Base-by-base conservation (phyloP, 2,329 filamentous ascomycete genomes). In the Onygenales sp. region DNA sequence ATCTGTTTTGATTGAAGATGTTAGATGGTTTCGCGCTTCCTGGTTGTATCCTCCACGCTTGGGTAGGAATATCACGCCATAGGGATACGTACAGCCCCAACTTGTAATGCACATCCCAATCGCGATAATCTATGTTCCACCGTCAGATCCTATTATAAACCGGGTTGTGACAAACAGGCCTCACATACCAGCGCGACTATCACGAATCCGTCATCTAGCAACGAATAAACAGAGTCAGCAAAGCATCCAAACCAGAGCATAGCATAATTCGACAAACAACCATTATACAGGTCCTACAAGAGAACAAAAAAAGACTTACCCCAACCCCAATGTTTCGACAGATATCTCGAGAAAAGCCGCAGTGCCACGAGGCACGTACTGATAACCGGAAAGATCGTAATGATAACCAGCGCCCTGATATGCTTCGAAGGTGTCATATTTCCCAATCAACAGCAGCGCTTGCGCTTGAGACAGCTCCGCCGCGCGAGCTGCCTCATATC, bases 161-260 rank as follows among this genome's bases (percentile, higher is more conserved):
- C 8, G 8, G 5, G 13, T 32, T 21, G 8, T n/a, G 36, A 17
- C 13, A 21, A 27, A 17, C 34, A 8, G 2, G 7, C 27, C 2
- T 36, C 10, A 8, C 44, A 36, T 52, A 57, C 55, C 14, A 51
- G 34, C 13, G 55, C 42, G 43, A 54, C 27, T 33, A 53, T 34
- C 49, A 54, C 49, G 10, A 57, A 33, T 6, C 49, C 17, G 33
- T 57, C 55, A 53, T 57, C 53, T 57, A 46, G 8, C 21, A 45
- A 1, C 27, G 21, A 33, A 47, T n/a, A 40, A 44, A 50, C 39
- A 50, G 49, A 17, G 37, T 27, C 27, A 42, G 40, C 14, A 47
- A 48, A 34, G 6, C 7, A 27, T 27, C 4, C 21, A 27, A 27
- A 27, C 4, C 21, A 27, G 21, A 27, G 21, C 3, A 27, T 27